These are phyloP conservation scores for Scopulariopsis brevicaulis DNA, from an alignment of 2,329 filamentous ascomycete species.

Conservation along the genomic window DNA sequence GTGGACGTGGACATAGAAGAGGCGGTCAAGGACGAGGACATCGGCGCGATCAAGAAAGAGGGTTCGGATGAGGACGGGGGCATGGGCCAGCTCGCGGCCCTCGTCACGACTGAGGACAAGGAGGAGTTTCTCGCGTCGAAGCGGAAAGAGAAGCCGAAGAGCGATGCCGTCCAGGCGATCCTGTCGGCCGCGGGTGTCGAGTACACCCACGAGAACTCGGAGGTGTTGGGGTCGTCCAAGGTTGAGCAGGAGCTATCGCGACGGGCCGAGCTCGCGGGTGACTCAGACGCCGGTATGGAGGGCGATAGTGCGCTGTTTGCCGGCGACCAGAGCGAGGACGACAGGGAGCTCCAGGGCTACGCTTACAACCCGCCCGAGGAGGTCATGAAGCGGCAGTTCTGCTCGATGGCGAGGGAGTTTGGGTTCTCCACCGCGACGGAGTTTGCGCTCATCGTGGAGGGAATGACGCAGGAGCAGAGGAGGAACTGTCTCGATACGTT, in stretches of 20 bases:
- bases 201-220: conserved; percentile 93
- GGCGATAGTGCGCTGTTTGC: conserved; percentile 48
- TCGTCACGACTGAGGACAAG: conserved; percentile 36
- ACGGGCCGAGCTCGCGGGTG: conserved; percentile 53
- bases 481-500: conserved; percentile 70
- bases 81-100: conserved; percentile 58
- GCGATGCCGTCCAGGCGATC: conserved; percentile 79
- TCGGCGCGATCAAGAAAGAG: conserved; percentile 28
- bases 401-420: conserved; percentile 73
- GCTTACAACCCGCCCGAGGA: conserved; percentile 64
- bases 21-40: conserved; percentile 40
- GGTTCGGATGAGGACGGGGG: conserved; percentile 42
- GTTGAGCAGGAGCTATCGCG: conserved; percentile 79
- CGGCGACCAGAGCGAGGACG: conserved; percentile 26
- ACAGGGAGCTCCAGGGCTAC: conserved; percentile 18
- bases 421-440: conserved; percentile 67
- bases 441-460: conserved; percentile 84
- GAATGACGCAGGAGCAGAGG: conserved; percentile 76
- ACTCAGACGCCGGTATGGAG: conserved; percentile 28
- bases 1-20: conserved; percentile 64
- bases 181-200: conserved; percentile 79
- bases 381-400: conserved; percentile 75
- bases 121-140: conserved; percentile 19
- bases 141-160: conserved; percentile 31
- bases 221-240: conserved; percentile 85